Evolutionary conservation across 345 rosid species (phyloP), one percentile per base, ranked within the genome.

Genomic region (Dipteronia dyeriana): DNA sequence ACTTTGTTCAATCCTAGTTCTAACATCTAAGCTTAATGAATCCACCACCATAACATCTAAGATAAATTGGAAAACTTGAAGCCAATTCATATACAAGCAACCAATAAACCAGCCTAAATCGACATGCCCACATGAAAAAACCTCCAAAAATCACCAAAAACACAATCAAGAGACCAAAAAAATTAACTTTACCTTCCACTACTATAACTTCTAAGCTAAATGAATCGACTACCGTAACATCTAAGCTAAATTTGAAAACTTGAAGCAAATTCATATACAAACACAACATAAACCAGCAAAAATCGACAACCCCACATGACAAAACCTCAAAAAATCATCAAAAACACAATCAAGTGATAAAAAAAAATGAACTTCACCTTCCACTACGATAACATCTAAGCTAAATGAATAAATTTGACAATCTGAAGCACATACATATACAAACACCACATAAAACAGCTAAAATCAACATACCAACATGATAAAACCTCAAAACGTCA

Each of bases 251-350:
- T 63, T 31, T 23, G 68, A 47, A 63, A 25, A 73, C 29, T 9
- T 47, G 61, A 47, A 45, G 26, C 60, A 63, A 62, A 63, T 9
- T 9, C 12, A 9, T n/a, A 73, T 43, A 61, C 23, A 61, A 16
- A 11, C 66, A 60, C 23, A 16, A 5, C 6, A 41, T 22, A 41
- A 41, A 74, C 19, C 59, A 63, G 12, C 14, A 19, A 47, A 63
- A 74, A 25, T 74, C 47, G 61, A 23, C 6, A 63, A 17, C 62
- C 31, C 77, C 14, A 63, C 61, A 47, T 19, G 11, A 5, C n/a
- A 63, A 41, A 62, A 74, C 68, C 45, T 62, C 29, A 74, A 57
- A 45, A 74, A 43, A 5, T 60, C 9, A 7, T 57, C 57, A 73
- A 73, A 41, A 38, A 7, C 34, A 23, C 34, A 41, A 38, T 10